Percentiles rank a stretch among this genome's conserved stretches.
phyloP scores from a whole-genome alignment of 140 eudicot genomes.

The Erigeron philadelphicus region DNA sequence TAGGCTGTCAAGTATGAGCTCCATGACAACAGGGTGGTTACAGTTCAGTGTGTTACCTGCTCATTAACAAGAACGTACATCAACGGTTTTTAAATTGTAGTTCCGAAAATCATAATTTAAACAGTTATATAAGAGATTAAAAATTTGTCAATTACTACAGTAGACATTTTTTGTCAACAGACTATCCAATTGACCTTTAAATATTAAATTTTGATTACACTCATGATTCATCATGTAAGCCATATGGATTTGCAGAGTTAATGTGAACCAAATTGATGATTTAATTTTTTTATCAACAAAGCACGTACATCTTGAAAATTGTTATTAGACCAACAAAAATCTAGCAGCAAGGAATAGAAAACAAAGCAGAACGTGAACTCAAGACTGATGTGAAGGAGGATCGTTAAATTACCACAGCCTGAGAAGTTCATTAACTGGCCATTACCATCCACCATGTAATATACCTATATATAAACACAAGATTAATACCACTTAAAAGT shows the following conservation, averaged over 20 bases:
- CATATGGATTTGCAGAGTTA: neutral
- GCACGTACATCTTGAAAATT: neutral
- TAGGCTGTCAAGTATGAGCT: slow-evolving; percentile 91
- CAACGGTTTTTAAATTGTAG: neutral
- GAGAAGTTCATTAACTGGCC: slow-evolving; percentile 75
- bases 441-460: slow-evolving; percentile 75
- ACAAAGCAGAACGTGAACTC: slow-evolving; percentile 5
- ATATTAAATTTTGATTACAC: neutral
- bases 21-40: slow-evolving; percentile 99
- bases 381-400: slow-evolving; percentile 18
- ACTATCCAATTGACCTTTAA: neutral
- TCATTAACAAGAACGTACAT: slow-evolving; percentile 19
- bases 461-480: slow-evolving; percentile 44
- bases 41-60: slow-evolving; percentile 94
- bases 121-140: too few species aligned
- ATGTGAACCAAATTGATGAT: neutral
- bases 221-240: neutral
- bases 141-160: neutral
- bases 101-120: slow-evolving; percentile 12
- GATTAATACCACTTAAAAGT: slow-evolving; percentile 19
- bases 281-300: neutral
- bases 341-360: neutral
- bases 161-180: slow-evolving; percentile 4
- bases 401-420: slow-evolving; percentile 70
- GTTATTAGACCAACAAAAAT: neutral